A percentile compares a stretch with the other conserved stretches of the same genome.
Conservation (phyloP, 192 early-diverging fungal species). For the Umbelopsis vinacea region DNA sequence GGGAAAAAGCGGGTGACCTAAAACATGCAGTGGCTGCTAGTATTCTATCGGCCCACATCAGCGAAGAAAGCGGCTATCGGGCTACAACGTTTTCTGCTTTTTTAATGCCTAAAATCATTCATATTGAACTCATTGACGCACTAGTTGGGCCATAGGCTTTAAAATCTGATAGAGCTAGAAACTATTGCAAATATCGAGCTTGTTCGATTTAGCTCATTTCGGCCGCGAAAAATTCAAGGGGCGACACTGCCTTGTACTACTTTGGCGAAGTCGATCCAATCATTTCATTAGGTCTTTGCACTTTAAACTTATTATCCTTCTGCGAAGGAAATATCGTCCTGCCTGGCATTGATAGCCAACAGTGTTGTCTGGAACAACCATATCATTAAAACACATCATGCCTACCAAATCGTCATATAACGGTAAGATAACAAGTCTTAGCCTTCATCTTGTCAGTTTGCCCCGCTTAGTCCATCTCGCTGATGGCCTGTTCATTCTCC, state of each 20-base stretch:
- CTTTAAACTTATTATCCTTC: background rate
- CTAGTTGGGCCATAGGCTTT: no score
- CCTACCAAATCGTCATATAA: background rate
- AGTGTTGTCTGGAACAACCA: constrained; percentile 19
- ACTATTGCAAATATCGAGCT: no score
- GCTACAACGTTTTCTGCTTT: no score
- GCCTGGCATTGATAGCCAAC: background rate
- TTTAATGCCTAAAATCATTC: no score
- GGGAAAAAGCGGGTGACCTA: no score
- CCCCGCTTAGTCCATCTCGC: background rate
- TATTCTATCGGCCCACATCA: no score
- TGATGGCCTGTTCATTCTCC: background rate
- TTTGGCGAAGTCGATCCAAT: background rate
- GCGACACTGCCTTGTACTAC: background rate
- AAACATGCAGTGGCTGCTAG: no score
- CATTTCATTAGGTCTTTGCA: constrained; percentile 4
- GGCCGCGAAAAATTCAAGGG: background rate
- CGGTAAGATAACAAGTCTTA: background rate
- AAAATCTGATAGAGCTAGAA: no score
- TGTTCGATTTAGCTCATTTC: background rate
- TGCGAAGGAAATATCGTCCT: constrained; percentile 1
- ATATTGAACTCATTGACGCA: no score
- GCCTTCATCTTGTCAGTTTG: background rate
- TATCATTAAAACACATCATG: background rate
- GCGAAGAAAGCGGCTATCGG: no score